Base-by-base conservation (phyloP, 352 stramenopile genomes). In the Elongisporangium anandrum region DNA sequence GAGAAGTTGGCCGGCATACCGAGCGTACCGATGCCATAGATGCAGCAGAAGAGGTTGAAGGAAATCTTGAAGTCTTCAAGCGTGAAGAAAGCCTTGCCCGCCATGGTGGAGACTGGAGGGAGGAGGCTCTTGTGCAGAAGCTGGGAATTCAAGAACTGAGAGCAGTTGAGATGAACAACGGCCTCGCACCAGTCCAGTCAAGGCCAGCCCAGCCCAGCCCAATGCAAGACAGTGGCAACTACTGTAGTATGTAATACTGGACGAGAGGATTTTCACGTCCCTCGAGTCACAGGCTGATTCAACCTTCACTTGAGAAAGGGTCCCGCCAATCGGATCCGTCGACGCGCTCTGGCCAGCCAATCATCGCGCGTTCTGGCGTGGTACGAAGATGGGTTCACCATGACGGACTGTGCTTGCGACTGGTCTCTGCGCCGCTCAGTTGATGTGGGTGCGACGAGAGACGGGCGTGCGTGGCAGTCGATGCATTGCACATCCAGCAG, bases 11-110 rank as follows among this genome's bases (percentile, higher is more conserved):
- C 69, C 3, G 78, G 77, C 50, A 88, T 69, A 50, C 77, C 77
- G 53, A 88, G 73, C 51, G 78, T 83, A 16, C 78, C 78, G 52
- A 88, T 81, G 52, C 77, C 77, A 34, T 54, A 86, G 39, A 87
- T 72, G 47, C 73, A 82, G 62, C 77, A 87, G 48, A 85, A 68
- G 49, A 79, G 66, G 49, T 70, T 70, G 60, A 77, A 77, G 10
- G 63, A 60, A 16, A 57, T 62, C 63, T 85, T 86, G 64, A 64
- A 60, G 54, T 64, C 74, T 50, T 84, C 74, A 16, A 63, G 19
- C 13, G 74, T 82, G 56, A 78, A 79, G 64, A 74, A 41, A 47
- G 64, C 72, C n/a, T 45, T 45, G 34, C 34, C 34, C 34, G 34
- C 34, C 34, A 45, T 45, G 8, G 1, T 45, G 34, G 34, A 45